phyloP scores from a whole-genome alignment of 257 asterid genomes.

The Nicotiana sylvestris region DNA sequence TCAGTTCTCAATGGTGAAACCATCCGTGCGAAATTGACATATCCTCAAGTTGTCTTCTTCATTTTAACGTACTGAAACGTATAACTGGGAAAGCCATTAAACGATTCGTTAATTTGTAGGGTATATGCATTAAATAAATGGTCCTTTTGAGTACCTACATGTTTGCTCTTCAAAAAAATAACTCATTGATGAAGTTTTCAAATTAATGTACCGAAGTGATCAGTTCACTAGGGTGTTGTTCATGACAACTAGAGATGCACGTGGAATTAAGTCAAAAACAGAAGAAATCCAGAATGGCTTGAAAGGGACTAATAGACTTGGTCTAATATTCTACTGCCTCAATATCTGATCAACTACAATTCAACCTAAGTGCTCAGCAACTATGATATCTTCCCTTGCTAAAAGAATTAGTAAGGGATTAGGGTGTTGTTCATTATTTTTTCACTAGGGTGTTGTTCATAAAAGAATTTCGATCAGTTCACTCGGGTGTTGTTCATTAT shows the following conservation, averaged over 20 bases:
- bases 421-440: no score
- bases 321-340: neutral
- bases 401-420: neutral
- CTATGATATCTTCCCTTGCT: neutral
- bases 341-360: neutral
- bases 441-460: no score
- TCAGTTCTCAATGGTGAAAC: neutral
- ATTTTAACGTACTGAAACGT: neutral
- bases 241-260: constrained; percentile 11
- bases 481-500: no score
- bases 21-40: constrained; percentile 3
- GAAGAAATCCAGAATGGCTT: neutral
- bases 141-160: constrained; percentile 1
- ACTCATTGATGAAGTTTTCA: neutral
- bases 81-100: neutral
- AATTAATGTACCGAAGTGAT: neutral
- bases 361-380: neutral
- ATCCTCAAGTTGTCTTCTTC: neutral
- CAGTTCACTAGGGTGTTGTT: neutral
- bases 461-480: no score
- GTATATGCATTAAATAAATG: neutral
- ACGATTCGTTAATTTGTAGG: neutral
- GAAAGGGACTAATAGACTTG: neutral
- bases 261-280: neutral
- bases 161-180: neutral